Conservation (phyloP, 2,329 filamentous ascomycete species). For the Cytospora piceicola region DNA sequence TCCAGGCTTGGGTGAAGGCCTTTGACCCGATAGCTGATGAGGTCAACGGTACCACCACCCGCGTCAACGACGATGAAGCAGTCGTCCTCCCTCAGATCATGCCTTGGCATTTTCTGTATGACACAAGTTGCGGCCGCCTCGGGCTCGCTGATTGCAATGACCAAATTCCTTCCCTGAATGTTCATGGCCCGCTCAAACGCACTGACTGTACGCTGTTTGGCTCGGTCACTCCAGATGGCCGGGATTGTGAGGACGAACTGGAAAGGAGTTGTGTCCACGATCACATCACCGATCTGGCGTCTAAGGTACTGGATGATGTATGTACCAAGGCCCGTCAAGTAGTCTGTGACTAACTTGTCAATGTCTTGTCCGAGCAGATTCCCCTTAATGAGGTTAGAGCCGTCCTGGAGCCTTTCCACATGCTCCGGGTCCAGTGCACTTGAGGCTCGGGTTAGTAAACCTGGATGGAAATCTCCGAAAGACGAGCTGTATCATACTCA, state of each 20-base stretch:
- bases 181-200: constrained; percentile 40
- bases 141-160: constrained; percentile 56
- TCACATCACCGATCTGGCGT: constrained; percentile 45
- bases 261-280: constrained; percentile 49
- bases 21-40: constrained; percentile 56
- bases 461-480: neutral
- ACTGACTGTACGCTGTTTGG: constrained; percentile 52
- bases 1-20: constrained; percentile 48
- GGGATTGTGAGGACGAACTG: constrained; percentile 62
- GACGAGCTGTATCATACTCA: constrained; percentile 39
- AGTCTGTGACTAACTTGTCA: constrained; percentile 51
- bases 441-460: constrained; percentile 36
- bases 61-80: constrained; percentile 59
- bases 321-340: constrained; percentile 37
- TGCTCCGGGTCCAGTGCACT: constrained; percentile 37
- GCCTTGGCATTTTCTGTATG: constrained; percentile 47
- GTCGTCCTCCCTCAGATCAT: constrained; percentile 48
- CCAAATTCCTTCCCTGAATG: constrained; percentile 37
- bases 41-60: constrained; percentile 58
- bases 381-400: constrained; percentile 32
- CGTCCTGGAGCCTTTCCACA: constrained; percentile 31
- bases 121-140: constrained; percentile 58
- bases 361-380: constrained; percentile 34
- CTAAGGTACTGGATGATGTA: constrained; percentile 45
- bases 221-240: constrained; percentile 61